Evolutionary conservation across 441 rosid species (phyloP), one percentile per base, ranked within the genome.

Genomic region (Erysimum cheiri): DNA sequence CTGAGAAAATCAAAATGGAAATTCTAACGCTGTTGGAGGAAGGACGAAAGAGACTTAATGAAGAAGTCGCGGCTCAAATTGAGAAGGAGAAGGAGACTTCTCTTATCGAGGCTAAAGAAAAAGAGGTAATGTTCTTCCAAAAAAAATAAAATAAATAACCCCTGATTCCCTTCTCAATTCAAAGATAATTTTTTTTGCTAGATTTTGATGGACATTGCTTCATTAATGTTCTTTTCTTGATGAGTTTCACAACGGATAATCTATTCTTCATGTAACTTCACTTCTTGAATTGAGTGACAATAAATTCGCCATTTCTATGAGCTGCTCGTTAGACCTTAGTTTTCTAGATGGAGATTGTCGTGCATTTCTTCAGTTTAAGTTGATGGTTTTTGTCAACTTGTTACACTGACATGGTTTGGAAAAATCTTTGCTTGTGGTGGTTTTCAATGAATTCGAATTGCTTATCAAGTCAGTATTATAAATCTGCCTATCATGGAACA

Each of bases 11-110:
- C 65, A 84, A 82, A 83, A 32, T 67, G 81, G 96, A 91, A 80
- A 82, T 92, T 74, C 80, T 81, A 73, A 85, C 60, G 43, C 83
- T 83, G 48, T 49, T 92, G 73, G 96, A 91, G 73, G 96, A 84
- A 74, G 97, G 96, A 35, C 67, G 96, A 73, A 91, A 69, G 80
- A 87, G 85, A 79, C 83, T 89, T 61, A 55, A 40, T 11, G 82
- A 84, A 70, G 98, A 96, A 84, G 98, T 96, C 62, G 80, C 81
- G 12, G 77, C 75, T 76, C 97, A 91, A 67, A 97, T 96, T 70
- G 90, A 87, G 81, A 91, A 81, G 69, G 97, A 92, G 74, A 95
- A 86, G 77, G 92, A 87, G 78, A 80, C 82, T 73, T 80, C 92
- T 75, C 77, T 88, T 37, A 43, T 77, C 9, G 89, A 89, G 74